Conservation (phyloP, 208 protist genomes). For the Trypanosoma boissoni region DNA sequence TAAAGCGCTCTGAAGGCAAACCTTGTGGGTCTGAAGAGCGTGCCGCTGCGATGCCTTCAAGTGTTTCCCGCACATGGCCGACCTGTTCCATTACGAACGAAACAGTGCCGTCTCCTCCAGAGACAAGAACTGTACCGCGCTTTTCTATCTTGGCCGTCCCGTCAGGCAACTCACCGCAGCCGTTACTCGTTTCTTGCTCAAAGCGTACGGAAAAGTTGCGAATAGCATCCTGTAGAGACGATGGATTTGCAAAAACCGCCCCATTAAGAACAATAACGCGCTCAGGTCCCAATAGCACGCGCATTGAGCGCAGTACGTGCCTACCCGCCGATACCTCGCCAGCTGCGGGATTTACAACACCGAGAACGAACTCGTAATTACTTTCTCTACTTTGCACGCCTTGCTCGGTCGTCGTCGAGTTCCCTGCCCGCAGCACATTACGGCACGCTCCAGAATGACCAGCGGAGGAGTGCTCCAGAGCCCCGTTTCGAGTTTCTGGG, state of each 20-base stretch:
- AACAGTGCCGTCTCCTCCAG: slow-evolving; percentile 83
- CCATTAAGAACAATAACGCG: slow-evolving; percentile 48
- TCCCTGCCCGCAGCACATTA: not conserved
- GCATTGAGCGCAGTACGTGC: slow-evolving; percentile 37
- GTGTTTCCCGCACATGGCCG: slow-evolving; percentile 43
- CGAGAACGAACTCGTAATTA: slow-evolving; percentile 42
- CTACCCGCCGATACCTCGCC: slow-evolving; percentile 41
- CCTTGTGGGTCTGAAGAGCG: not conserved
- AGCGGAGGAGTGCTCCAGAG: not conserved
- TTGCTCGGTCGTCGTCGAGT: not conserved
- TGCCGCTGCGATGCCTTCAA: slow-evolving; percentile 13
- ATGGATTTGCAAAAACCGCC: slow-evolving; percentile 50
- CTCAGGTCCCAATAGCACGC: slow-evolving; percentile 37
- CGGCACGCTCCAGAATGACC: no score
- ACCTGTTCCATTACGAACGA: slow-evolving; percentile 77
- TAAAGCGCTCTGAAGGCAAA: not conserved
- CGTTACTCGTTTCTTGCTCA: slow-evolving; percentile 11
- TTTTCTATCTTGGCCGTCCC: slow-evolving; percentile 4
- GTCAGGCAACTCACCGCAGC: slow-evolving; percentile 11
- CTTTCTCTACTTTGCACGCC: not conserved
- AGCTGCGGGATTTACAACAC: slow-evolving; percentile 67
- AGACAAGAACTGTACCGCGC: slow-evolving; percentile 78
- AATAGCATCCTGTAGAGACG: slow-evolving; percentile 43
- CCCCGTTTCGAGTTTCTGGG: not conserved
- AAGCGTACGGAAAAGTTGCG: slow-evolving; percentile 52